Evolutionary conservation across 495 filamentous ascomycete species (phyloP).

Genomic region (Penicillium waksmanii): DNA sequence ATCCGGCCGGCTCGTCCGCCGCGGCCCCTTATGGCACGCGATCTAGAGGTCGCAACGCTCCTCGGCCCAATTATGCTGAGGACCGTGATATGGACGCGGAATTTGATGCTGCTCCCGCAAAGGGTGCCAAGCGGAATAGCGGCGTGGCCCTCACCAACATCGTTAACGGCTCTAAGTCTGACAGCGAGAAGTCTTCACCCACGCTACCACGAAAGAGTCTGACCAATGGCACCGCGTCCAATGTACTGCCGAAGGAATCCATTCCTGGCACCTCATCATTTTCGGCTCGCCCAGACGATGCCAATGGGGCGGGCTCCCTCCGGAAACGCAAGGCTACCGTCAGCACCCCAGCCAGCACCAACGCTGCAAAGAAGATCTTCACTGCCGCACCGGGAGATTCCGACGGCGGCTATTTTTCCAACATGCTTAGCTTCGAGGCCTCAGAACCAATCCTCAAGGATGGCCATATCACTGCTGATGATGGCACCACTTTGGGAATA

Average conservation of each 20-base stretch:
- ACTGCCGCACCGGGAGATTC: constrained; percentile 48
- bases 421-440: constrained; percentile 86
- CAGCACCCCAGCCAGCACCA: constrained; percentile 42
- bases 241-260: constrained; percentile 48
- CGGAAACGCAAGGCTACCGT: constrained; percentile 84
- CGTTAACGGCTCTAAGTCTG: constrained; percentile 41
- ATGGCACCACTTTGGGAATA: constrained; percentile 78
- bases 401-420: constrained; percentile 56
- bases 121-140: constrained; percentile 50
- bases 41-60: constrained; percentile 84
- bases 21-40: constrained; percentile 90
- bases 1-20: constrained; percentile 45
- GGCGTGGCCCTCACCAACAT: constrained; percentile 30
- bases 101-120: constrained; percentile 56
- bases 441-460: constrained; percentile 69
- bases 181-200: constrained; percentile 48
- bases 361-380: constrained; percentile 48
- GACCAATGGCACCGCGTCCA: constrained; percentile 40
- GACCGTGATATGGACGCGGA: constrained; percentile 93
- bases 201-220: constrained; percentile 48
- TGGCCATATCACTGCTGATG: constrained; percentile 83
- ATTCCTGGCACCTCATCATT: constrained; percentile 70
- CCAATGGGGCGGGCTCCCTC: constrained; percentile 44
- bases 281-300: constrained; percentile 52
- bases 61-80: constrained; percentile 94